phyloP scores from a whole-genome alignment of 495 filamentous ascomycete genomes.

The Penicillium paradoxum region DNA sequence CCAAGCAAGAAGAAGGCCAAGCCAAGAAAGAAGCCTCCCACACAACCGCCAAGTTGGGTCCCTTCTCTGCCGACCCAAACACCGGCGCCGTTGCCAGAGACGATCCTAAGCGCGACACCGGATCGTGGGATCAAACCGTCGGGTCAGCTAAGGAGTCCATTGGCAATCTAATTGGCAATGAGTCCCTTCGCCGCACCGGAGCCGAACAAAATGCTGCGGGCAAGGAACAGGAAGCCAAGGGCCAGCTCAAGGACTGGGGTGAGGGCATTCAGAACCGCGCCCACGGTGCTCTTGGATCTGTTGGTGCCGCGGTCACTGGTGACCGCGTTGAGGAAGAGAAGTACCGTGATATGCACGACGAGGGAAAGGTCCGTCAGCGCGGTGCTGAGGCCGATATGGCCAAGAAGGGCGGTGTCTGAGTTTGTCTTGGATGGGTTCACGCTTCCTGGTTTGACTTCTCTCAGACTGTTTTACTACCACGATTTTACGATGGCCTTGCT shows the following conservation, averaged over 20 bases:
- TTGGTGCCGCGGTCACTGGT: slow-evolving; percentile 65
- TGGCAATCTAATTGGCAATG: slow-evolving; percentile 69
- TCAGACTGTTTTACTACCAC: slow-evolving; percentile 8
- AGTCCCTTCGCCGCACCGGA: slow-evolving; percentile 68
- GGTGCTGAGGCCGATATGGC: slow-evolving; percentile 79
- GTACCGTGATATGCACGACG: slow-evolving; percentile 66
- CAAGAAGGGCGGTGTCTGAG: slow-evolving; percentile 50
- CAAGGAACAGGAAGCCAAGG: slow-evolving; percentile 75
- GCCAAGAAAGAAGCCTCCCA: slow-evolving; percentile 60
- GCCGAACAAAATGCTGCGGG: slow-evolving; percentile 74
- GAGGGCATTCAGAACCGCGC: slow-evolving; percentile 67
- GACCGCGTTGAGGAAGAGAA: slow-evolving; percentile 58
- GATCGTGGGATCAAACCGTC: slow-evolving; percentile 80
- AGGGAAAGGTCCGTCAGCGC: slow-evolving; percentile 80
- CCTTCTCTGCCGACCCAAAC: slow-evolving; percentile 56
- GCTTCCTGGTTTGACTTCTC: neutral
- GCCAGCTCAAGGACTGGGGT: slow-evolving; percentile 74
- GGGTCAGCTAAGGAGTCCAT: slow-evolving; percentile 80
- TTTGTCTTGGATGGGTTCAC: neutral
- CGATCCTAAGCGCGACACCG: slow-evolving; percentile 63
- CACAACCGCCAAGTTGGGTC: slow-evolving; percentile 65
- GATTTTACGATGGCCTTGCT: slow-evolving; percentile 13
- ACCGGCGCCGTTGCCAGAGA: slow-evolving; percentile 70
- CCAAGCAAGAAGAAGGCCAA: slow-evolving; percentile 55
- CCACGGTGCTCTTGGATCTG: slow-evolving; percentile 63